Percentiles rank a stretch among this genome's conserved stretches.
These are phyloP conservation scores for Boletus fagicola DNA, from an alignment of 768 basidiomycete genomes.

Conservation along the genomic window DNA sequence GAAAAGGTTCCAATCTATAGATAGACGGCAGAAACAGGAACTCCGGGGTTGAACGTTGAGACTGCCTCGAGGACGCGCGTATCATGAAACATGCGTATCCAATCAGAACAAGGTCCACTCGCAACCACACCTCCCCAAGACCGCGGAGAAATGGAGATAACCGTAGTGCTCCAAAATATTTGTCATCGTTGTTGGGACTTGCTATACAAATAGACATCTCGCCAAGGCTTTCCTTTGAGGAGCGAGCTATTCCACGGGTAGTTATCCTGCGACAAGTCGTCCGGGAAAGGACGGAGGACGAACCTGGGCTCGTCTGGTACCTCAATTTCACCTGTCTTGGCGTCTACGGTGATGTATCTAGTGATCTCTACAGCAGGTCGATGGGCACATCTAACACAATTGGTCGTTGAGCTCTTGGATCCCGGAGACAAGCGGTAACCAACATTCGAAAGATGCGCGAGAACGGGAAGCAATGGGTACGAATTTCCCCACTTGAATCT, in stretches of 20 bases:
- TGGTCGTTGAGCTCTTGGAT: conserved; percentile 4
- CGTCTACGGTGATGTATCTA: conserved; percentile 47
- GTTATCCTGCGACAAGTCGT: conserved; percentile 2
- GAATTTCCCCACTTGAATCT: conserved; percentile 20
- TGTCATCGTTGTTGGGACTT: conserved; percentile 14
- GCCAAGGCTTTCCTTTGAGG: conserved; percentile 35
- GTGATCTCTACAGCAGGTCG: conserved; percentile 72
- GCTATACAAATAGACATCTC: conserved; percentile 27
- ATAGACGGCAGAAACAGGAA: conserved; percentile 32
- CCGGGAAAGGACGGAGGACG: conserved; percentile 21
- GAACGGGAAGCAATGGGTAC: conserved; percentile 66
- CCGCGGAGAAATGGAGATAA: conserved; percentile 26
- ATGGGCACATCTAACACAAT: conserved; percentile 54
- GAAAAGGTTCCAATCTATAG: conserved; percentile 22
- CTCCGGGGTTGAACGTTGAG: conserved; percentile 15
- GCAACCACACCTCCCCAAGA: conserved; percentile 6
- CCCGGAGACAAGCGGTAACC: conserved; percentile 25
- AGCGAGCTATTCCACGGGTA: conserved; percentile 29
- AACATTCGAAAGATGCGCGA: conserved; percentile 74
- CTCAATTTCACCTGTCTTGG: conserved; percentile 48
- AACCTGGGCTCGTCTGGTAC: conserved; percentile 46
- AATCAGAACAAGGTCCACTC: conserved; percentile 12
- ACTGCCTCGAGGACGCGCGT: conserved; percentile 22
- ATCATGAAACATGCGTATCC: conserved; percentile 24
- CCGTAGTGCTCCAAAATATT: conserved; percentile 5